Evolutionary conservation across 2,329 filamentous ascomycete genomes (phyloP), one percentile per base, ranked within the genome.

Genomic region (Cadophora luteo-olivacea): DNA sequence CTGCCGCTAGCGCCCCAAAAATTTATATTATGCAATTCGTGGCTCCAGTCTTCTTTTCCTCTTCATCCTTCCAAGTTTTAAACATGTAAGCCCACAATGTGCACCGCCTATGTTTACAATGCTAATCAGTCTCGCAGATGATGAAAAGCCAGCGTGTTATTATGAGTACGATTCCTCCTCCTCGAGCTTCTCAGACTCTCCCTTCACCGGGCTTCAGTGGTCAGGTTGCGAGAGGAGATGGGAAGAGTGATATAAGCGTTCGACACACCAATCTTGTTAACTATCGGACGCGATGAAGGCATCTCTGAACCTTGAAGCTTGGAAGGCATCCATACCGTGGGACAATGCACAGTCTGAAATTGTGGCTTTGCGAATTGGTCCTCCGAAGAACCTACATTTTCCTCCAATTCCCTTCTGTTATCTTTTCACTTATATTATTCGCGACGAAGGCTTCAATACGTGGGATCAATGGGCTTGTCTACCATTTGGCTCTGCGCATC

Each of bases 31-130:
- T 29, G 29, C 3, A 29, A 29, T 3, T 29, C 29, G 5, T 5
- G 5, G 69, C 80, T 79, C 76, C 81, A 48, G 16, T 64, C 45
- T 68, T 69, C 74, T 25, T 82, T 84, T 81, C 85, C 86, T 89
- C 87, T 91, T 89, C 87, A 95, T 93, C 94, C 93, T 97, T 97
- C 94, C 94, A 93, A 92, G 94, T 97, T 97, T 97, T 97, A 91
- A 90, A 91, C 88, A 93, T 85, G 94, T 97, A 86, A 88, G 94
- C 89, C 72, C 71, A 70, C 74, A 67, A 49, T 65, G 65, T 67
- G 65, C 62, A 61, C 67, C 22, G 22, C 22, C 7, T 16, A 22
- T 25, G 11, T 32, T 32, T 55, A 61, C 65, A 61, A 64, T 69
- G 66, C 79, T 83, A 77, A 82, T 69, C 72, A 61, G 62, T 61